These are phyloP conservation scores for Phytophthora europaea DNA, from an alignment of 352 stramenopile species.

Conservation along the genomic window DNA sequence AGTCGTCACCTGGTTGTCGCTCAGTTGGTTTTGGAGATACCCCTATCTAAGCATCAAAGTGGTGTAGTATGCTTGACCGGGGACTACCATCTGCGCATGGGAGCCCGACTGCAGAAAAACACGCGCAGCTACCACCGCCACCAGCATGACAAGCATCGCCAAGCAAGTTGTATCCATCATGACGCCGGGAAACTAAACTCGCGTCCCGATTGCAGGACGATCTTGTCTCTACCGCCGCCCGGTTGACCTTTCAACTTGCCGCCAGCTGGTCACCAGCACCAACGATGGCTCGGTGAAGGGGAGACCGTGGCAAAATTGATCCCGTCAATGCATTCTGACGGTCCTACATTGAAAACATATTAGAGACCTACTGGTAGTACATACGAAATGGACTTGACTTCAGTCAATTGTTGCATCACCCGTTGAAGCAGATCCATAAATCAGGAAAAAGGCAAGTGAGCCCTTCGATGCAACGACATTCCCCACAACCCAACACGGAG, in stretches of 20 bases:
- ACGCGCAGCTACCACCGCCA: conserved; percentile 18
- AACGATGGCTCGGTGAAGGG: conserved; percentile 16
- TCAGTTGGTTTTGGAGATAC: neutral
- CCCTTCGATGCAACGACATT: conserved; percentile 37
- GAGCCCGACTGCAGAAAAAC: conserved; percentile 39
- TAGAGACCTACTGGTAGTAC: too few species aligned
- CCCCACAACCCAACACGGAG: conserved; percentile 15
- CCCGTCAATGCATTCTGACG: neutral
- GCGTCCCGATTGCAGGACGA: neutral
- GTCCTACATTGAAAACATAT: neutral
- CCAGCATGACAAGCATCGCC: conserved; percentile 15
- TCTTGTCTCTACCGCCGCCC: conserved; percentile 31
- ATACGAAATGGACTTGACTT: neutral
- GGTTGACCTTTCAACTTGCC: conserved; percentile 11
- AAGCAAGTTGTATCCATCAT: conserved; percentile 38
- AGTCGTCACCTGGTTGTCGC: neutral
- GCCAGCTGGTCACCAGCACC: conserved; percentile 19
- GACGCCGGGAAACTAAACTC: neutral
- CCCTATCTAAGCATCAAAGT: neutral
- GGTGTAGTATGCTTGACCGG: too few species aligned
- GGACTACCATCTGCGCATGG: neutral
- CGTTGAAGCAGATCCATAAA: conserved; percentile 21
- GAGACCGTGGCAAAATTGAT: conserved; percentile 4
- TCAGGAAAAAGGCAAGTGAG: conserved; percentile 29
- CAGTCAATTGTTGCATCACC: neutral